Evolutionary conservation across 192 early-diverging fungal species (phyloP).

Genomic region (Phlyctochytrium planicorne): DNA sequence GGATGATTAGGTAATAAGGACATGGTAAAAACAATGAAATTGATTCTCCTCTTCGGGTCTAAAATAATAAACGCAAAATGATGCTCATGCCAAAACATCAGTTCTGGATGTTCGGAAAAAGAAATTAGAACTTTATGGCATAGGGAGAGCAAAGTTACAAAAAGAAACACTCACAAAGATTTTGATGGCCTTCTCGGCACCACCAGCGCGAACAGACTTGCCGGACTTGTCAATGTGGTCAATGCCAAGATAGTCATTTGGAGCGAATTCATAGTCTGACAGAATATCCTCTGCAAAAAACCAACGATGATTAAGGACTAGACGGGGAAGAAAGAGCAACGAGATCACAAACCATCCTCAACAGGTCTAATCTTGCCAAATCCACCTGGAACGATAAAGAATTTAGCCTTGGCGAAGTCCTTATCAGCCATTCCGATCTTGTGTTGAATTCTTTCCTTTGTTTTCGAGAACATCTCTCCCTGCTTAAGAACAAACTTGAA

Average conservation of each 20-base stretch:
- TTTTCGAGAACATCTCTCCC: conserved; percentile 69
- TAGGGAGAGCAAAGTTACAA: no score
- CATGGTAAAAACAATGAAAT: no score
- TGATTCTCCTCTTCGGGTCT: no score
- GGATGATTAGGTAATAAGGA: no score
- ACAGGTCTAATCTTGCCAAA: conserved; percentile 31
- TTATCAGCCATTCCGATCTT: conserved; percentile 78
- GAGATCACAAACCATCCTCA: conserved; percentile 43
- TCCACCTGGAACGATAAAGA: conserved; percentile 30
- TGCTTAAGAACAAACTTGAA: conserved; percentile 71
- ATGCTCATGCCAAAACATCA: no score
- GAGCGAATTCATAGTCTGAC: conserved; percentile 15
- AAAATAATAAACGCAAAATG: no score
- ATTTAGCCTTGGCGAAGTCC: conserved; percentile 73
- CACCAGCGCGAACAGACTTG: conserved; percentile 21
- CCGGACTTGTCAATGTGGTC: conserved; percentile 46
- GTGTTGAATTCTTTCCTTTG: conserved; percentile 69
- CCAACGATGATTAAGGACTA: neutral
- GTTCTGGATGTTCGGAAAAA: no score
- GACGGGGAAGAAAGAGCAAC: neutral
- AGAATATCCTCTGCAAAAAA: conserved; percentile 33
- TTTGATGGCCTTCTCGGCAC: conserved; percentile 45
- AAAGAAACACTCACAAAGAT: conserved; percentile 41
- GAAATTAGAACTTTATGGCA: no score
- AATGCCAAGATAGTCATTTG: conserved; percentile 36